Base-by-base conservation (phyloP, 2,329 filamentous ascomycete genomes). In the Teratosphaeriaceae sp. region DNA sequence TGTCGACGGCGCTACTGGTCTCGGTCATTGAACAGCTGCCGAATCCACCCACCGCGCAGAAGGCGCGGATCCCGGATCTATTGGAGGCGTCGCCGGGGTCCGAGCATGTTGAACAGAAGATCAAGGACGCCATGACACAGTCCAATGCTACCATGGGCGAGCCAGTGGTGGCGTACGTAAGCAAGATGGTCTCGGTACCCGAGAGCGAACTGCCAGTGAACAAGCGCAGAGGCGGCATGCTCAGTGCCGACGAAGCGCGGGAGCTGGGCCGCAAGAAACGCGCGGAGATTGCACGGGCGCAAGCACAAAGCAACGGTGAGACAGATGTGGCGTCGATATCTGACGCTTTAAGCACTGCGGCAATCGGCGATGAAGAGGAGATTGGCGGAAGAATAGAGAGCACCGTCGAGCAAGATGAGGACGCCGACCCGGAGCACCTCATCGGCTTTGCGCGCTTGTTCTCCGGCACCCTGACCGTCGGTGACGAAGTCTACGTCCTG, bases 11-110 rank as follows among this genome's bases (percentile, higher is more conserved):
- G 62, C 85, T 98, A 57, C 74, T 98, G 69, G 92, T 98, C 81
- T 98, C 98, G 92, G 94, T 98, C 88, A 90, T 97, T 76, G 85
- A 98, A 66, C 92, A 98, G 74, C 80, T 98, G 65, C 92, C 92
- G 64, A 97, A 92, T 56, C 92, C 92, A 67, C 80, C 88, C 62
- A 94, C 87, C 55, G 92, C 92, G 59, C 92, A 98, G 80, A 85
- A 77, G 72, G 98, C 98, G 81, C 92, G 92, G 84, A 84, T 80
- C 65, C 92, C 97, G 82, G 95, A 89, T 68, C 81, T 98, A 57
- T 98, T 98, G 78, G 92, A 98, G 80, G 92, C 79, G 7, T 92
- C 88, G 0, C 90, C 92, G 1, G 90, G 88, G 1, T 74, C 82
- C 2, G 75, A 79, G 2, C 73, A 79, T 53, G 80, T 97, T 35